Evolutionary conservation across 371 early-diverging fungal species (phyloP).

Genomic region (Mortierella sp.): DNA sequence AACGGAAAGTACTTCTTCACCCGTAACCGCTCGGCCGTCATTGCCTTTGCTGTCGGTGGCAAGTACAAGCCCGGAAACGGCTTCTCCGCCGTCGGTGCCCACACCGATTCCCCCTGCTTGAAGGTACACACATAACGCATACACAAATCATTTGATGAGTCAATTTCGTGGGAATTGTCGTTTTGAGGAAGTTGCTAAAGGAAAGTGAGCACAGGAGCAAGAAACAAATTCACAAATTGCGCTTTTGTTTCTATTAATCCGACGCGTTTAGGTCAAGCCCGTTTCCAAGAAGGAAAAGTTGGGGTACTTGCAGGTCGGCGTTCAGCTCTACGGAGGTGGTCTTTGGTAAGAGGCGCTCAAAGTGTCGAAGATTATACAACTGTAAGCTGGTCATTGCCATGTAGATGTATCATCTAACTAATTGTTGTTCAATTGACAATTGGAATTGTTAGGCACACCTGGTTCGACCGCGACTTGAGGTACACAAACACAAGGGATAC

Average conservation of each 20-base stretch:
- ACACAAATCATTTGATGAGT: too few species aligned
- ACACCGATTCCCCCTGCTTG: slow-evolving; percentile 97
- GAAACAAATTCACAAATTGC: not conserved
- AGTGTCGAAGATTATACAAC: not conserved
- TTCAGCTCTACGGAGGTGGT: slow-evolving; percentile 94
- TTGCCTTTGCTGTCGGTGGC: slow-evolving; percentile 96
- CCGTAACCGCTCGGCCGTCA: slow-evolving; percentile 90
- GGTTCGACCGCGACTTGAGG: slow-evolving; percentile 97
- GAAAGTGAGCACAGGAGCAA: not conserved
- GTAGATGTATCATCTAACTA: not conserved
- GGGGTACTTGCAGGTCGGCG: slow-evolving; percentile 93
- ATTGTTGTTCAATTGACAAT: not conserved
- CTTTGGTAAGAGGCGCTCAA: slow-evolving; percentile 74
- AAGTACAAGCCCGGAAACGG: slow-evolving; percentile 87
- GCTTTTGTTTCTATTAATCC: not conserved
- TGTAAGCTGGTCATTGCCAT: too few species aligned
- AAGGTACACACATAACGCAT: slow-evolving; percentile 72
- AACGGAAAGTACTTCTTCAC: slow-evolving; percentile 96
- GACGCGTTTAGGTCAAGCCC: slow-evolving; percentile 83
- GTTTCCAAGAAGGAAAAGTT: slow-evolving; percentile 86
- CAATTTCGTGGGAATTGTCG: not conserved
- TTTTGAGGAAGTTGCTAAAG: not conserved
- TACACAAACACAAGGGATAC: slow-evolving; percentile 3
- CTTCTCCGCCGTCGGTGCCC: slow-evolving; percentile 93
- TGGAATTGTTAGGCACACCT: slow-evolving; percentile 84